A percentile compares a stretch with the other conserved stretches of the same genome.
Conservation (phyloP, 192 early-diverging fungal genomes). For the Lobosporangium transversale region DNA sequence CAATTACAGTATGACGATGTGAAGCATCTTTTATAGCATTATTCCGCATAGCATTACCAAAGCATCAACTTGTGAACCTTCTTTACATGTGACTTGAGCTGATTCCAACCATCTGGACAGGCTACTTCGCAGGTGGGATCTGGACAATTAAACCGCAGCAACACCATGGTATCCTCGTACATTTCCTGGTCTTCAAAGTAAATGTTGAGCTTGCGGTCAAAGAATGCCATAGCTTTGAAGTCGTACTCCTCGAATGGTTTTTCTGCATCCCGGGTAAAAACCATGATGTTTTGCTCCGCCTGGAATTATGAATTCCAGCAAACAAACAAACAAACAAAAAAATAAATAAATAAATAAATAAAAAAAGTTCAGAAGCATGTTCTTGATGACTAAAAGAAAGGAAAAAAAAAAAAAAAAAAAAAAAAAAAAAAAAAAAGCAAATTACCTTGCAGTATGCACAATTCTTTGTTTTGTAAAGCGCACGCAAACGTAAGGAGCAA, state of each 20-base stretch:
- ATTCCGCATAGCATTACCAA: slow-evolving; percentile 77
- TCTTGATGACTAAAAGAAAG: no score
- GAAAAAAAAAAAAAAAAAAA: no score
- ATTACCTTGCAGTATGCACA: slow-evolving; percentile 93
- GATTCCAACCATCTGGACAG: slow-evolving; percentile 82
- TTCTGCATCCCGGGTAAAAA: slow-evolving; percentile 77
- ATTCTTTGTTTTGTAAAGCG: slow-evolving; percentile 84
- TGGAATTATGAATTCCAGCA: no score
- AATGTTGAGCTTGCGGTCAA: slow-evolving; percentile 75
- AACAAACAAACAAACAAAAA: no score
- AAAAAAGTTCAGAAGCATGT: no score
- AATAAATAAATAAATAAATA: no score
- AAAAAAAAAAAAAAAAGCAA: no score
- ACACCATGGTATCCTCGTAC: slow-evolving; percentile 75
- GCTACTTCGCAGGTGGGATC: slow-evolving; percentile 78
- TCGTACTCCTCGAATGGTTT: slow-evolving; percentile 66
- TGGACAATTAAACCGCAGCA: slow-evolving; percentile 90
- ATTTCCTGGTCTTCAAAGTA: slow-evolving; percentile 82
- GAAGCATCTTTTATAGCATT: no score
- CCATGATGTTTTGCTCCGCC: slow-evolving; percentile 81
- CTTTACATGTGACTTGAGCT: slow-evolving; percentile 84
- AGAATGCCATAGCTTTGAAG: slow-evolving; percentile 60
- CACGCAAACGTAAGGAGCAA: slow-evolving; percentile 90
- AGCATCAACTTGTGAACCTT: slow-evolving; percentile 77
- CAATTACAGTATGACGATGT: neutral